Percentiles rank a stretch among this genome's conserved stretches.
phyloP scores from a whole-genome alignment of 495 filamentous ascomycete species.

The Amniculicola lignicola region DNA sequence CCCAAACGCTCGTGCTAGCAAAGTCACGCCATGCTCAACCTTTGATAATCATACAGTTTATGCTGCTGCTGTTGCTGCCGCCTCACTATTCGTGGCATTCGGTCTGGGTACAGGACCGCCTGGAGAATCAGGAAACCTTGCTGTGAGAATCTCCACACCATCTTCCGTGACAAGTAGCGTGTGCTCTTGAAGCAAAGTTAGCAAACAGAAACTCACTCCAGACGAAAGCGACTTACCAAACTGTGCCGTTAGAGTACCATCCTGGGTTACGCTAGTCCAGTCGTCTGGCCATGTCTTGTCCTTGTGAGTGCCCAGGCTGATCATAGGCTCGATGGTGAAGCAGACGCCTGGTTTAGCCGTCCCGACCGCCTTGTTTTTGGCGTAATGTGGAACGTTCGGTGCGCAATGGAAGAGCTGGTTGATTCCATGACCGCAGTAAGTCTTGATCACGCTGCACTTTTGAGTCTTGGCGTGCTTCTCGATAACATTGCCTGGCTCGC shows the following conservation, averaged over 20 bases:
- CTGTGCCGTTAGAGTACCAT: slow-evolving; percentile 43
- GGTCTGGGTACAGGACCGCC: slow-evolving; percentile 79
- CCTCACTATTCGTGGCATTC: too few relatives aligned
- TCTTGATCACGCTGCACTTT: slow-evolving; percentile 43
- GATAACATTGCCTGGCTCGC: slow-evolving; percentile 44
- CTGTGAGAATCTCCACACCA: slow-evolving; percentile 90
- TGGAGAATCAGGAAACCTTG: slow-evolving; percentile 73
- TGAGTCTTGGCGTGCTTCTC: slow-evolving; percentile 43
- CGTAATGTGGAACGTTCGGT: slow-evolving; percentile 47
- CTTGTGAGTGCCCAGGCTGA: slow-evolving; percentile 42
- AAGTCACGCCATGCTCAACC: too few relatives aligned
- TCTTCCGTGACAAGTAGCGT: slow-evolving; percentile 91
- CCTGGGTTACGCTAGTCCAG: slow-evolving; percentile 47
- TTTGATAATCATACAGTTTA: too few relatives aligned
- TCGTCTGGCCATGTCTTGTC: slow-evolving; percentile 50
- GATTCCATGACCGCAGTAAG: slow-evolving; percentile 47
- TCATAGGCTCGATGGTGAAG: slow-evolving; percentile 49
- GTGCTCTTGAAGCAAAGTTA: slow-evolving; percentile 63
- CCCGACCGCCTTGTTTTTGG: slow-evolving; percentile 48
- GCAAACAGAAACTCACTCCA: not conserved
- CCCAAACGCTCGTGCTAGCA: too few relatives aligned
- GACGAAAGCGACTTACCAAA: slow-evolving; percentile 39
- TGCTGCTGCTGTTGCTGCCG: too few relatives aligned
- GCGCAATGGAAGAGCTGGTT: slow-evolving; percentile 46
- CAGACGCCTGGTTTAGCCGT: slow-evolving; percentile 45